Evolutionary conservation across 2,329 filamentous ascomycete genomes (phyloP).

Genomic region (Xylariaceae sp.): DNA sequence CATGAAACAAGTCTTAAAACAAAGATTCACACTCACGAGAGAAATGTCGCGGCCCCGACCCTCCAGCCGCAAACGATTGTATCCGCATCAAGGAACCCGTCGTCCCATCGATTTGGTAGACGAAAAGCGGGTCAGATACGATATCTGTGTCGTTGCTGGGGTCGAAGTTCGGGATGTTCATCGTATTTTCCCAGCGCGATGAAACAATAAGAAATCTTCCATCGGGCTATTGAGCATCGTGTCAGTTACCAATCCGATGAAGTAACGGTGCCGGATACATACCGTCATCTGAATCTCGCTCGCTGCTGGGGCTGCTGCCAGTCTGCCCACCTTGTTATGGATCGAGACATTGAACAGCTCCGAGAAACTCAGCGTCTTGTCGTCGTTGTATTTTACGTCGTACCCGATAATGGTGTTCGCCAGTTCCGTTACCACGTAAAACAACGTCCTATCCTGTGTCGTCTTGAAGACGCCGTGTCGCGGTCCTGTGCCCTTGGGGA

Average conservation of each 20-base stretch:
- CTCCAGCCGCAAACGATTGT: slow-evolving; percentile 58
- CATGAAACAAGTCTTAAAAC: not conserved
- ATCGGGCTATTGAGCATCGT: slow-evolving; percentile 43
- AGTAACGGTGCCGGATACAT: slow-evolving; percentile 30
- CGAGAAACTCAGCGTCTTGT: slow-evolving; percentile 40
- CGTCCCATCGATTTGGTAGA: slow-evolving; percentile 49
- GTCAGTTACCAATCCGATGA: not conserved
- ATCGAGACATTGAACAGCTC: slow-evolving; percentile 45
- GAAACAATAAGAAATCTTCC: slow-evolving; percentile 60
- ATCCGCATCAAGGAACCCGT: slow-evolving; percentile 53
- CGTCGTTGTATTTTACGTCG: slow-evolving; percentile 46
- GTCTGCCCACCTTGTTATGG: slow-evolving; percentile 40
- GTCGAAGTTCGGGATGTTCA: slow-evolving; percentile 45
- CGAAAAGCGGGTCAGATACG: slow-evolving; percentile 59
- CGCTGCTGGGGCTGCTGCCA: slow-evolving; percentile 41
- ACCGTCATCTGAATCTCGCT: slow-evolving; percentile 57
- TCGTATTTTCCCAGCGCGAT: slow-evolving; percentile 58
- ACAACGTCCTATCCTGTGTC: slow-evolving; percentile 41
- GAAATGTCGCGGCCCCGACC: slow-evolving; percentile 51
- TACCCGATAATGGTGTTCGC: slow-evolving; percentile 53
- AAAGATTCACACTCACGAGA: slow-evolving; percentile 13
- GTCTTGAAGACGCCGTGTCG: slow-evolving; percentile 58
- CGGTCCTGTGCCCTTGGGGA: slow-evolving; percentile 54
- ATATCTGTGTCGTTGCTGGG: slow-evolving; percentile 39
- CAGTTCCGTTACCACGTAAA: slow-evolving; percentile 60